Conservation (phyloP, 371 early-diverging fungal genomes). For the Fennellomyces sp. region DNA sequence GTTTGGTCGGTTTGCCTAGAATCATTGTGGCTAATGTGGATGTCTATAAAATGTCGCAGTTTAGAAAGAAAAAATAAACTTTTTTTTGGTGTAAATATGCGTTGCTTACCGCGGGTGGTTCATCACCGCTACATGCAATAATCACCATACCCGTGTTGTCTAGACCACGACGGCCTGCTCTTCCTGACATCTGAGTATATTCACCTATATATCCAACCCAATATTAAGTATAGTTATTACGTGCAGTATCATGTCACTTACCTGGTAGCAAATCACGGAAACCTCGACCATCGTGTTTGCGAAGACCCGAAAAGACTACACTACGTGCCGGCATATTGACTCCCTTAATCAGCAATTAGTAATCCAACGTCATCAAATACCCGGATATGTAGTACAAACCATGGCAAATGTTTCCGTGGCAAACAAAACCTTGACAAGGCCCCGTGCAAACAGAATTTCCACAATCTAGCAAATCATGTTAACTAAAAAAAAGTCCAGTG, state of each 20-base stretch:
- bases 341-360: constrained; percentile 59
- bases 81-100: background rate
- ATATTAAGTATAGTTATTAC: background rate
- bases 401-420: constrained; percentile 61
- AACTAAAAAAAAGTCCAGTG: background rate
- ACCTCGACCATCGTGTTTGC: constrained; percentile 92
- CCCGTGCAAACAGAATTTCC: constrained; percentile 95
- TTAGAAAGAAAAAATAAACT: too few relatives aligned
- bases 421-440: constrained; percentile 85
- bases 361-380: background rate
- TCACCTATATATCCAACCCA: constrained; percentile 67
- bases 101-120: constrained; percentile 64
- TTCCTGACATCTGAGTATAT: constrained; percentile 99
- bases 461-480: constrained; percentile 71
- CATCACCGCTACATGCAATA: constrained; percentile 75
- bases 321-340: constrained; percentile 99
- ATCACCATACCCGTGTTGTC: constrained; percentile 96
- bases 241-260: constrained; percentile 1
- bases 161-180: constrained; percentile 98
- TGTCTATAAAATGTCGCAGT: too few relatives aligned
- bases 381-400: constrained; percentile 14
- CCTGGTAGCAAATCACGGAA: constrained; percentile 88
- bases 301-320: constrained; percentile 92
- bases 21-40: constrained; percentile 76
- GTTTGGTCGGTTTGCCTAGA: constrained; percentile 87